These are phyloP conservation scores for Trichoderma asperelloides DNA, from an alignment of 495 filamentous ascomycete genomes.

Conservation along the genomic window DNA sequence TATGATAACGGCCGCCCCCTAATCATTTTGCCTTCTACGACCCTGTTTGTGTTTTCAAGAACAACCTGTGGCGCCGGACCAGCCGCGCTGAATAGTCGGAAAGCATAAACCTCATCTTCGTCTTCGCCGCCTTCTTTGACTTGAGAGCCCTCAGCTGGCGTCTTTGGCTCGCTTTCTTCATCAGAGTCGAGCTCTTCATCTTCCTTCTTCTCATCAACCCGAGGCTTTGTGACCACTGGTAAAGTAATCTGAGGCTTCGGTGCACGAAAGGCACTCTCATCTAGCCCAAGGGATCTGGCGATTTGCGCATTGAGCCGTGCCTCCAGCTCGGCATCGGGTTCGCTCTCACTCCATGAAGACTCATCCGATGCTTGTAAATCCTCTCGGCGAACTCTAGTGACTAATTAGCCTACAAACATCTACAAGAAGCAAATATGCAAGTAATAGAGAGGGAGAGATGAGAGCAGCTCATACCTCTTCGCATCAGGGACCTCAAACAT, in stretches of 20 bases:
- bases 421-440: neutral
- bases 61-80: conserved; percentile 26
- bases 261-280: conserved; percentile 14
- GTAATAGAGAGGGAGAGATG: neutral
- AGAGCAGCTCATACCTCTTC: conserved; percentile 39
- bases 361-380: conserved; percentile 33
- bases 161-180: conserved; percentile 11
- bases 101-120: conserved; percentile 33
- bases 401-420: neutral
- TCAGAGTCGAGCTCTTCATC: conserved; percentile 11
- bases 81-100: conserved; percentile 44
- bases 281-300: conserved; percentile 28
- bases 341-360: conserved; percentile 19
- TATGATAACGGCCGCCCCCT: conserved; percentile 32
- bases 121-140: conserved; percentile 11
- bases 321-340: conserved; percentile 22
- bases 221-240: neutral
- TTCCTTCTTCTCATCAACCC: conserved; percentile 6
- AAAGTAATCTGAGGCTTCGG: neutral
- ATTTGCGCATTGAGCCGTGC: conserved; percentile 34
- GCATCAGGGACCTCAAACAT: conserved; percentile 48
- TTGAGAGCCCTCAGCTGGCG: neutral
- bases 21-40: conserved; percentile 28
- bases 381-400: conserved; percentile 39
- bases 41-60: conserved; percentile 16